Base-by-base conservation (phyloP, 2,329 filamentous ascomycete genomes). In the Cladosporium sp. region DNA sequence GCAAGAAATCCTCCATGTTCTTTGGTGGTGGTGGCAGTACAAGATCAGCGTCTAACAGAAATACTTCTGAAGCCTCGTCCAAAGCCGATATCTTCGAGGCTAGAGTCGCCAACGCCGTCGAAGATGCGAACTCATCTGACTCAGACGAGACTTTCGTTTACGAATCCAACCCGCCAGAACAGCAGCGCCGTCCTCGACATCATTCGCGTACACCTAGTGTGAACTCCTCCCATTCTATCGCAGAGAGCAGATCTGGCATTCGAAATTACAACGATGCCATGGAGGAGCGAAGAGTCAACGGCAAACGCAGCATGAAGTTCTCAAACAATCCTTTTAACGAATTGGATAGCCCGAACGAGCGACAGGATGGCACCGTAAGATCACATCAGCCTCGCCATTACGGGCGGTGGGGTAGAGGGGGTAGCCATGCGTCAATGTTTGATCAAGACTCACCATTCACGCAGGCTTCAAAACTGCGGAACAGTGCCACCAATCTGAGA, bases 101-200 rank as follows among this genome's bases (percentile, higher is more conserved):
- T 71, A 96, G 96, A 76, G 93, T 99, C 70, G 94, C 94, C 59
- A 97, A 89, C 76, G 94, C 94, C 10, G 93, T 99, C 61, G 94
- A 98, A 76, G 93, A 98, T 77, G 93, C 92, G 53, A 91, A 97
- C 77, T 96, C 94, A 14, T 97, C 94, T 7, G 95, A 99, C 77
- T 98, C 94, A 1, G 95, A 97, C 74, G 95, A 98, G 79, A 98
- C 95, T 0, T 99, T 98, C 78, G 95, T 99, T 18, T 99, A 99
- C 79, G 95, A 99, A 78, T 98, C 95, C 28, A 99, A 99, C 74
- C 95, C 94, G 11, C 84, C 85, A 16, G 87, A 89, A 70, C 81
- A 83, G 26, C 82, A 79, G 63, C 78, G 84, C 32, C 81, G 85
- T 60, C 91, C 92, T 60, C 87, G 93, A 67, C 92, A 94, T 77